A percentile compares a stretch with the other conserved stretches of the same genome.
Evolutionary conservation across 345 rosid species (phyloP).

Genomic region (Kernera saxatilis): DNA sequence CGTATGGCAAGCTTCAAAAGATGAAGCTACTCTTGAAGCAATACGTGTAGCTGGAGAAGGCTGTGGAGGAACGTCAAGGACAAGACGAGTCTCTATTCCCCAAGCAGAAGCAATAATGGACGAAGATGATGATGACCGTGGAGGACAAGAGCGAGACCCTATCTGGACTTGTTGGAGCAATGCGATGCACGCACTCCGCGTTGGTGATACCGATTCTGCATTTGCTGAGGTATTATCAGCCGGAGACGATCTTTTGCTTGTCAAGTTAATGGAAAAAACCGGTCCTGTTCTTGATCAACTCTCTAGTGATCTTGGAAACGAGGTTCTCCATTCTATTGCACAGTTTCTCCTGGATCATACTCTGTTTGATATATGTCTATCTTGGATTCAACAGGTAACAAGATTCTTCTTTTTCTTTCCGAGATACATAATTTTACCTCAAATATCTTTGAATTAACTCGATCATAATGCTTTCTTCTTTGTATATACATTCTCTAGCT

Average conservation of each 20-base stretch:
- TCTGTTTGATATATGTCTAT: conserved; percentile 66
- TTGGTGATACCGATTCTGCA: conserved; percentile 84
- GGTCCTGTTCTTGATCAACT: conserved; percentile 86
- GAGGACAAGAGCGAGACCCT: conserved; percentile 60
- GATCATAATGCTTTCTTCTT: neutral
- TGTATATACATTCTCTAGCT: conserved; percentile 38
- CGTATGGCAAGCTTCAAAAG: conserved; percentile 99
- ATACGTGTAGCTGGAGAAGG: conserved; percentile 96
- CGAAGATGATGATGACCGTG: conserved; percentile 35
- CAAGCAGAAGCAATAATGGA: conserved; percentile 70
- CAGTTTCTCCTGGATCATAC: conserved; percentile 77
- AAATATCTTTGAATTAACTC: neutral
- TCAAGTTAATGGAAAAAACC: conserved; percentile 87
- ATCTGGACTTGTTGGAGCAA: conserved; percentile 80
- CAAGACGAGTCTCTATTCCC: conserved; percentile 47
- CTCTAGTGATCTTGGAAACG: conserved; percentile 66
- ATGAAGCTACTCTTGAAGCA: conserved; percentile 96
- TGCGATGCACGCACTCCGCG: conserved; percentile 87
- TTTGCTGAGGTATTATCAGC: conserved; percentile 75
- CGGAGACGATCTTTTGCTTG: conserved; percentile 75
- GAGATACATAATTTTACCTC: neutral
- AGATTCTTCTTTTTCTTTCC: neutral
- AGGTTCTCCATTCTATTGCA: conserved; percentile 55
- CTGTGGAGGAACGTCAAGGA: conserved; percentile 42
- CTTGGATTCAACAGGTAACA: conserved; percentile 94